phyloP scores from a whole-genome alignment of 805 yeast species.

The Nakazawaea siamensis region DNA sequence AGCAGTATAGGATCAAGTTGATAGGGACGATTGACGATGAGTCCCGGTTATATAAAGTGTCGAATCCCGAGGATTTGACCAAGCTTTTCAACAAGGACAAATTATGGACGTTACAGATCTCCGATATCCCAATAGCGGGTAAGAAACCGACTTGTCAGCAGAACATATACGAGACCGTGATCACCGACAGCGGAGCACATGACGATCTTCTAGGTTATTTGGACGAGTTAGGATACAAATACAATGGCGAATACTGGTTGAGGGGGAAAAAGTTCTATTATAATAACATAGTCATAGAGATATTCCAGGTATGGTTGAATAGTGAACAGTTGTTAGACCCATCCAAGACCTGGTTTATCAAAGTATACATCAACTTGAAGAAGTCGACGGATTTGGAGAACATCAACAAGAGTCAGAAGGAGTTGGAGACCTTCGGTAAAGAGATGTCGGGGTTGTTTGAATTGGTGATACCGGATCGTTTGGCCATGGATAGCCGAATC shows the following conservation, averaged over 20 bases:
- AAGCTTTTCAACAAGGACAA: constrained; percentile 15
- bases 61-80: constrained; percentile 8
- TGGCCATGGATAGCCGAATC: constrained; percentile 72
- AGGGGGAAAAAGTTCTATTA: constrained; percentile 56
- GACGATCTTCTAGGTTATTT: constrained; percentile 38
- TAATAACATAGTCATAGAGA: constrained; percentile 52
- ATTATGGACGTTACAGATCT: constrained; percentile 55
- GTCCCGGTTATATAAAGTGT: neutral
- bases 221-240: constrained; percentile 63
- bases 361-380: constrained; percentile 62
- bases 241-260: constrained; percentile 52
- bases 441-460: constrained; percentile 63
- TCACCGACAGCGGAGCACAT: constrained; percentile 29
- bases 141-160: constrained; percentile 56
- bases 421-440: constrained; percentile 52
- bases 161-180: constrained; percentile 54
- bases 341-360: constrained; percentile 51
- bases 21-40: constrained; percentile 13
- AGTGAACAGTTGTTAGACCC: constrained; percentile 31
- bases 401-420: constrained; percentile 56
- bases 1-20: constrained; percentile 44
- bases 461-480: constrained; percentile 69
- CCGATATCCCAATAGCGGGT: constrained; percentile 76
- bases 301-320: constrained; percentile 38
- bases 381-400: constrained; percentile 69